Evolutionary conservation across 83 land plant species (phyloP).

Genomic region (Picea engelmannii): DNA sequence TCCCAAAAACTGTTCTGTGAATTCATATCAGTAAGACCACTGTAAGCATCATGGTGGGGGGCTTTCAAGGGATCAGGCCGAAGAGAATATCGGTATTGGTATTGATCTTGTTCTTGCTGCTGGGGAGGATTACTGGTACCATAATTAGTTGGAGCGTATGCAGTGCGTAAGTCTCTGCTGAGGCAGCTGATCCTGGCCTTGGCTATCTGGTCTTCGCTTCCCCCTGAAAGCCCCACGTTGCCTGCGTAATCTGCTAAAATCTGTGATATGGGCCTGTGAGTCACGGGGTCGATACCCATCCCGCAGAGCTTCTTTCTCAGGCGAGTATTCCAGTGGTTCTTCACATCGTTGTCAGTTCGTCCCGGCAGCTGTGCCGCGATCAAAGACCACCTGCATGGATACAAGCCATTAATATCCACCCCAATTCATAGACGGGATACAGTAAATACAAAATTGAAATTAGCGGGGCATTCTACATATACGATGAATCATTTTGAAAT

Average conservation of each 20-base stretch:
- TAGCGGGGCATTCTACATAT: too few species aligned
- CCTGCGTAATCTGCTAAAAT: slow-evolving; percentile 9
- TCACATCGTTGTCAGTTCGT: slow-evolving; percentile 41
- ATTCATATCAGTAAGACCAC: background rate
- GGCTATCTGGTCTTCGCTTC: background rate
- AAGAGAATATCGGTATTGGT: too few species aligned
- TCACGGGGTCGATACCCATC: slow-evolving; percentile 34
- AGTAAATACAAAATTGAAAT: too few species aligned
- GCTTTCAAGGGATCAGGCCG: background rate
- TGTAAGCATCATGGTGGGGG: background rate
- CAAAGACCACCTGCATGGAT: slow-evolving; percentile 29
- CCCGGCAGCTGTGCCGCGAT: slow-evolving; percentile 38
- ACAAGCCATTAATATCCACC: background rate
- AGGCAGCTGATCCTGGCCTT: slow-evolving; percentile 14
- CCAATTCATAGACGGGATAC: too few species aligned
- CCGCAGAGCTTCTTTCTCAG: slow-evolving; percentile 26
- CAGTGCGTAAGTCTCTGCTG: background rate
- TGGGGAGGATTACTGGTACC: background rate
- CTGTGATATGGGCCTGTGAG: slow-evolving; percentile 26
- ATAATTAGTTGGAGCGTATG: background rate
- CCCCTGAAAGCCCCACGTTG: background rate
- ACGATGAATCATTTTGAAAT: too few species aligned
- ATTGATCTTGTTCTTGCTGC: background rate
- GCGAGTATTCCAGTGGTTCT: slow-evolving; percentile 36
- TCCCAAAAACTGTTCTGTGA: slow-evolving; percentile 6